Base-by-base conservation (phyloP, 495 filamentous ascomycete species). In the Apiosordaria backusii region DNA sequence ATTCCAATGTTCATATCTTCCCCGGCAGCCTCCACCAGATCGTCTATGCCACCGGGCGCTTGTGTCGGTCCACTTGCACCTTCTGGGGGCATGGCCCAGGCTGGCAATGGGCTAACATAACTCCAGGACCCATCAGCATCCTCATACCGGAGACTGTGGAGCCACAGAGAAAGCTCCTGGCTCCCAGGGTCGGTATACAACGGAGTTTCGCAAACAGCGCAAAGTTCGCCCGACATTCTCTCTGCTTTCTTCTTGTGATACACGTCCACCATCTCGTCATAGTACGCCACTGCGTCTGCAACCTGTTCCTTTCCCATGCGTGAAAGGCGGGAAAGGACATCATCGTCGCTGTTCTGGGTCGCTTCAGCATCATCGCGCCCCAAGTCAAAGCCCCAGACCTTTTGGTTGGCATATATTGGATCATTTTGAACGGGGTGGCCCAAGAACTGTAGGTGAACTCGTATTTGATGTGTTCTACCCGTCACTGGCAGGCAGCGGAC, bases 361-460 rank as follows among this genome's bases (percentile, higher is more conserved):
- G 81, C 84, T 35, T 87, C 84, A 29, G 84, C 78, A 66, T 93
- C 90, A 60, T 89, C 85, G 60, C 83, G 83, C 6, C 90, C 95
- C 0, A 99, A 84, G 1, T 86, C 83, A 0, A 87, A 81, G 2
- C 96, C 96, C 82, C 96, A 99, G 21, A 98, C 95, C 58, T 86
- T 86, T 65, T 91, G 89, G 72, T 98, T 98, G 70, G 90, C 92
- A 76, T 99, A 99, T 67, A 99, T 99, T 3, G 95, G 95, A 74
- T 99, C 95, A 74, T 98, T 98, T 60, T 89, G 86, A 71, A 99
- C 97, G 2, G 95, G 96, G 71, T 99, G 90, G 9, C 95, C 95
- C 13, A 99, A 79, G 73, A 90, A 97, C 72, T 99, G 95, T 1
- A 99, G 84, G 72, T 99, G 95, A 13, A 99, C 96, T 24, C 95